A percentile compares a stretch with the other conserved stretches of the same genome.
These are phyloP conservation scores for Aphanoascus verrucosus DNA, from an alignment of 2,329 filamentous ascomycete species.

Conservation along the genomic window DNA sequence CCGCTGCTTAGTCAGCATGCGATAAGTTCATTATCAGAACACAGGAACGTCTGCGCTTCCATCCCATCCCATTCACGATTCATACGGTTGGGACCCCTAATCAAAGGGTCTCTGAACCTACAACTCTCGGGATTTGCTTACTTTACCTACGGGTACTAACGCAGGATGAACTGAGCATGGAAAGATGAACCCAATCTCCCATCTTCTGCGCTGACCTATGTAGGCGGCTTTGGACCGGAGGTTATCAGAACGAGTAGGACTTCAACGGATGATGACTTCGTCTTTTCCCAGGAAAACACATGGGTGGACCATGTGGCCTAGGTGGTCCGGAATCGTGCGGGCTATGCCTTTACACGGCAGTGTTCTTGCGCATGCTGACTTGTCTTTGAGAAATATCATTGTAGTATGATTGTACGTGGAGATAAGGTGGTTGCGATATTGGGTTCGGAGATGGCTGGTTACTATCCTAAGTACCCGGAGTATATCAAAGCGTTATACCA, in stretches of 20 bases:
- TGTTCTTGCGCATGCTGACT: conserved; percentile 23
- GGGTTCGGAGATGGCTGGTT: conserved; percentile 23
- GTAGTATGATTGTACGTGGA: conserved; percentile 22
- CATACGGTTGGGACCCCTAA: too few species aligned
- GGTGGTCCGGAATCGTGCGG: conserved; percentile 13
- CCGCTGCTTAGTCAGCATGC: too few species aligned
- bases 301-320: conserved; percentile 13
- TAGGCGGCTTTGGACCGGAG: conserved; percentile 14
- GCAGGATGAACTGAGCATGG: conserved; percentile 14
- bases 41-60: too few species aligned
- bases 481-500: conserved; percentile 20
- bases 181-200: too few species aligned
- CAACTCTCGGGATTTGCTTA: too few species aligned
- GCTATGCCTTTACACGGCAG: conserved; percentile 17
- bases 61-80: too few species aligned
- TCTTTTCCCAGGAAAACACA: conserved; percentile 11
- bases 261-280: conserved; percentile 16
- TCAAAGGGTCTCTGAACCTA: too few species aligned
- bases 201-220: conserved; percentile 14
- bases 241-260: conserved; percentile 15
- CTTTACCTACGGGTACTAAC: too few species aligned
- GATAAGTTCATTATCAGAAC: too few species aligned
- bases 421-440: conserved; percentile 20
- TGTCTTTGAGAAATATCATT: conserved; percentile 21
- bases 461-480: conserved; percentile 13